Evolutionary conservation across 2,329 filamentous ascomycete genomes (phyloP), one percentile per base, ranked within the genome.

Genomic region (Dichotomopilus funicola): DNA sequence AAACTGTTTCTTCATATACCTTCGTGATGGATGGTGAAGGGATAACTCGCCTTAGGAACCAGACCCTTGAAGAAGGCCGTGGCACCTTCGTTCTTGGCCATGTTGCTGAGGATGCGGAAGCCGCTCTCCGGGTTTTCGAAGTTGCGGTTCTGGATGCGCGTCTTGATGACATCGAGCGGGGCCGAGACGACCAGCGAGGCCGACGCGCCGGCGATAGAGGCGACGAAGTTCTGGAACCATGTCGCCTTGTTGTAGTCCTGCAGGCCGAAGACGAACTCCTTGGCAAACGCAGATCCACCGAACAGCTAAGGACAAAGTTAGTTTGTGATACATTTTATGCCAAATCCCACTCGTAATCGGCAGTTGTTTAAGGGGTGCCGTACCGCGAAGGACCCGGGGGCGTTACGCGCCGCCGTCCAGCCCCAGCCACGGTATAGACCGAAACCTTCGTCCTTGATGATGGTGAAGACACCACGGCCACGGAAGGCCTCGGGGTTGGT

Each of bases 401-500:
- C 94, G 68, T 99, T 99, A 69, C 94, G 86, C 59, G 94, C 94
- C 52, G 94, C 94, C 51, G 94, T 97, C 94, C 94, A 97, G 64
- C 90, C 89, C 84, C 91, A 96, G 58, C 94, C 94, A 69, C 94
- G 85, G 78, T 99, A 99, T 51, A 99, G 77, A 49, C 91, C 91
- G 67, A 97, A 95, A 38, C 94, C 94, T 73, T 99, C 94, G 69
- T 99, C 94, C 57, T 83, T 81, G 59, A 99, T 81, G 63, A 99
- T 97, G 74, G 81, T 87, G 70, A 97, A 76, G 58, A 99, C 80
- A 60, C 94, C 94, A 67, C 94, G 88, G 65, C 92, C 92, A 64
- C 91, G 85, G 85, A 99, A 99, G 38, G 94, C 91, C 70, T 97
- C 94, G 42, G 94, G 94, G 79, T 99, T 99, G 64, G 94, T 99